Base-by-base conservation (phyloP, 805 yeast species). In the Lachancea sp. region DNA sequence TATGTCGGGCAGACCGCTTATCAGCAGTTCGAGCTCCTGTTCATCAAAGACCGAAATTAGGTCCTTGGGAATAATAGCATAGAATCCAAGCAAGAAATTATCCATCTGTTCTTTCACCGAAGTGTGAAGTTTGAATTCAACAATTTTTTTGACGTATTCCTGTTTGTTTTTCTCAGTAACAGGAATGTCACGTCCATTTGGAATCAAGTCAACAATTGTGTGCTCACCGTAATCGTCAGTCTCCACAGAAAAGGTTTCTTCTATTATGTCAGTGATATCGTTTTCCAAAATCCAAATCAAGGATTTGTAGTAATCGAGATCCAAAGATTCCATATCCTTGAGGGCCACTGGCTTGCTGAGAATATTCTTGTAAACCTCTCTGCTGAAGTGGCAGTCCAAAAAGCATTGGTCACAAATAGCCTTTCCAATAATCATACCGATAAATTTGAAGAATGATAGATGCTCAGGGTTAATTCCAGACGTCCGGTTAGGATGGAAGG, bases 211-310 rank as follows among this genome's bases (percentile, higher is more conserved):
- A 51, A 90, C 78, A 11, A 79, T 69, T 59, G 85, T 85, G 56
- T 81, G 89, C 57, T 85, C 96, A 45, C 97, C 98, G 58, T 85
- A 91, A 57, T 89, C 96, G 59, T 89, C 95, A 1, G 93, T 78
- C 54, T 89, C 97, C 18, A 93, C 87, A 10, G 95, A 83, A 62
- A 93, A 93, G 6, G 95, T 91, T 63, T 93, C 99, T 18, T 88
- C 89, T 46, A 93, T 86, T 32, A 93, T 82, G 63, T 90, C 98
- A 0, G 98, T 91, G 43, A 93, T 91, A 65, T 93, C 96, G 66
- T 93, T 93, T 56, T 91, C 96, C 44, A 93, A 69, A 85, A 93
- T 93, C 99, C 99, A 93, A 58, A 82, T 75, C 57, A 93, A 68
- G 1, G 96, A 87, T 63, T 90, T 91, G 68, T 84, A 89, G 60